These are phyloP conservation scores for Leishmania tropica DNA, from an alignment of 208 protist genomes.

Conservation along the genomic window DNA sequence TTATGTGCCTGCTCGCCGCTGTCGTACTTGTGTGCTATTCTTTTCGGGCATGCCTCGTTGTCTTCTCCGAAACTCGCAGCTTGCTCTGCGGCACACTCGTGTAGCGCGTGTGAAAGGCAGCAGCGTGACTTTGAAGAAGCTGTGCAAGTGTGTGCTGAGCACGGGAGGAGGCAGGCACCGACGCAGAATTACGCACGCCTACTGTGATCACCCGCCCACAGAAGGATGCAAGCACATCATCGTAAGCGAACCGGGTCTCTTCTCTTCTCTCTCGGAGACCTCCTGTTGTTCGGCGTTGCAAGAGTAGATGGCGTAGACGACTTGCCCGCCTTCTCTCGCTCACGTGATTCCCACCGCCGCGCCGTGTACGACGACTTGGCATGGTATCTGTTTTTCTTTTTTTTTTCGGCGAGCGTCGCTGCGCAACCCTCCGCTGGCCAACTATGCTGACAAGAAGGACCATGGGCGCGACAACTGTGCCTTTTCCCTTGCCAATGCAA, in stretches of 20 bases:
- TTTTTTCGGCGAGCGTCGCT: not conserved
- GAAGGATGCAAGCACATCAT: not conserved
- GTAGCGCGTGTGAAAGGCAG: not conserved
- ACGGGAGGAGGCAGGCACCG: not conserved
- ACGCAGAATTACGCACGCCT: not conserved
- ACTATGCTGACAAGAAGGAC: too few species aligned
- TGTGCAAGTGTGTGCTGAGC: not conserved
- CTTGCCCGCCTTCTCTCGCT: constrained; percentile 60
- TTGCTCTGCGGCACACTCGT: not conserved
- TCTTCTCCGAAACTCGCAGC: not conserved
- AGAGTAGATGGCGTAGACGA: constrained; percentile 58
- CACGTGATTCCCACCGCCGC: constrained; percentile 39
- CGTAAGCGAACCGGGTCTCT: not conserved
- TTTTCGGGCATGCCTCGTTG: not conserved
- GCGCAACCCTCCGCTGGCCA: not conserved
- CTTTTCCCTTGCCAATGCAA: constrained; percentile 16
- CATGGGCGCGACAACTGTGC: not conserved
- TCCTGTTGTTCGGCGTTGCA: not conserved
- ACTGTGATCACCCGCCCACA: not conserved
- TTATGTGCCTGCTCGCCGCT: not conserved
- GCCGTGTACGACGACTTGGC: constrained; percentile 42
- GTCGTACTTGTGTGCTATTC: not conserved
- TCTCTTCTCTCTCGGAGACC: not conserved
- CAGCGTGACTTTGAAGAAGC: not conserved
- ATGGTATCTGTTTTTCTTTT: constrained; percentile 11